These are phyloP conservation scores for Taxillus chinensis DNA, from an alignment of 164 flowering plant genomes.

Conservation along the genomic window DNA sequence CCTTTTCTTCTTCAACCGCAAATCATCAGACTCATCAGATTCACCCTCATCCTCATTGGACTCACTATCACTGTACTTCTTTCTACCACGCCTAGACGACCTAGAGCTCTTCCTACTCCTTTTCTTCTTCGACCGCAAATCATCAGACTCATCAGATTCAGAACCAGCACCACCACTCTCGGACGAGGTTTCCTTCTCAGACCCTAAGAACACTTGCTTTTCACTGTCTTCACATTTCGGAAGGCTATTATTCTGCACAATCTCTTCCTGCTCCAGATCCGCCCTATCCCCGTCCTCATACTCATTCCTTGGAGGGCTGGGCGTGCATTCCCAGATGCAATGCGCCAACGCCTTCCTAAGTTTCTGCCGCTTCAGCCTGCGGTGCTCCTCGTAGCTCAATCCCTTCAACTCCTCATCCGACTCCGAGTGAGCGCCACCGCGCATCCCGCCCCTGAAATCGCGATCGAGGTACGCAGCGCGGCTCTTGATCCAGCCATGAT, in stretches of 20 bases:
- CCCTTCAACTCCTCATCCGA: conserved; percentile 91
- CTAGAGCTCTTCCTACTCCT: too few relatives aligned
- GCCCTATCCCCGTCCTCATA: conserved; percentile 18
- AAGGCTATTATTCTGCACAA: neutral
- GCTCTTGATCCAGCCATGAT: neutral
- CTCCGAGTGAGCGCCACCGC: conserved; percentile 26
- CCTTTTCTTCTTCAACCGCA: conserved; percentile 20
- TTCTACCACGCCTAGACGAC: neutral
- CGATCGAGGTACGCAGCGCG: conserved; percentile 31
- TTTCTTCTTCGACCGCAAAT: too few relatives aligned
- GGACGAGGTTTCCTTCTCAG: conserved; percentile 3
- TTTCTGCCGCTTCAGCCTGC: conserved; percentile 80
- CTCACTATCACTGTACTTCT: conserved; percentile 8
- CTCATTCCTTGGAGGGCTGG: conserved; percentile 67
- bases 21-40: conserved; percentile 30
- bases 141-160: conserved; percentile 16
- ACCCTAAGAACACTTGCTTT: conserved; percentile 10
- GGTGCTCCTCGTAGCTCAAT: conserved; percentile 51
- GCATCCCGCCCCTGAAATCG: conserved; percentile 23
- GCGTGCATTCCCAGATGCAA: conserved; percentile 71
- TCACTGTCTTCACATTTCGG: conserved; percentile 8
- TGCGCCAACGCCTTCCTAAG: conserved; percentile 48
- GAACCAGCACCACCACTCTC: conserved; percentile 5
- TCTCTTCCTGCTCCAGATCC: conserved; percentile 28
- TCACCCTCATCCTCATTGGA: conserved; percentile 13